Evolutionary conservation across 495 filamentous ascomycete genomes (phyloP).

Genomic region (Penicillium argentinense): DNA sequence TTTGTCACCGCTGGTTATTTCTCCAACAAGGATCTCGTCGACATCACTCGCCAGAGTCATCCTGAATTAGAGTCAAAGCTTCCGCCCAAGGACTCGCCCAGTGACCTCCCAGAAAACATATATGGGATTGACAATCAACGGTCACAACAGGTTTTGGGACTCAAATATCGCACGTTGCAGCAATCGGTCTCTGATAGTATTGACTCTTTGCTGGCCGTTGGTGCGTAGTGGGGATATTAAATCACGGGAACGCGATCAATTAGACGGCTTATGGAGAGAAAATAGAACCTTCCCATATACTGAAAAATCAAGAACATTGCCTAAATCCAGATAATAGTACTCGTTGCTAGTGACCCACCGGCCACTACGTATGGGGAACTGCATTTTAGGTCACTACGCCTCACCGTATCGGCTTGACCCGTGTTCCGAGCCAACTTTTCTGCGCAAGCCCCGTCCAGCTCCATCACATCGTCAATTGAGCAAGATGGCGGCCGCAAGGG

Average conservation of each 20-base stretch:
- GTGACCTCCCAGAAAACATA: constrained; percentile 37
- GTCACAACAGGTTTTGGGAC: constrained; percentile 55
- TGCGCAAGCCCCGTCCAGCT: constrained; percentile 23
- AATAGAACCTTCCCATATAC: too few species aligned
- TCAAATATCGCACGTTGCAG: constrained; percentile 55
- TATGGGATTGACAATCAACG: constrained; percentile 54
- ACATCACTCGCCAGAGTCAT: constrained; percentile 63
- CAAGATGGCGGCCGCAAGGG: constrained; percentile 49
- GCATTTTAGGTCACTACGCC: constrained; percentile 15
- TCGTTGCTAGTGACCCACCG: too few species aligned
- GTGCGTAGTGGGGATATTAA: constrained; percentile 27
- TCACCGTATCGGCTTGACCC: constrained; percentile 19
- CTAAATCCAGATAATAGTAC: too few species aligned
- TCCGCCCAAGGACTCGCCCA: constrained; percentile 47
- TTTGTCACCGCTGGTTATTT: constrained; percentile 65
- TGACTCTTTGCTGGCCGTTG: constrained; percentile 51
- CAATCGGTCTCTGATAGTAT: constrained; percentile 58
- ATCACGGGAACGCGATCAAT: background rate
- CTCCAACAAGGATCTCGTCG: constrained; percentile 62
- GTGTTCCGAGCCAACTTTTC: constrained; percentile 39
- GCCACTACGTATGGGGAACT: background rate
- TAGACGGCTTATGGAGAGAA: too few species aligned
- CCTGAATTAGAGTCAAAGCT: constrained; percentile 63
- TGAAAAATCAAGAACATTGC: too few species aligned
- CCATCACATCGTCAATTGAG: constrained; percentile 24